A percentile compares a stretch with the other conserved stretches of the same genome.
phyloP scores from a whole-genome alignment of 148 eudicot genomes.

The Cornus controversa region DNA sequence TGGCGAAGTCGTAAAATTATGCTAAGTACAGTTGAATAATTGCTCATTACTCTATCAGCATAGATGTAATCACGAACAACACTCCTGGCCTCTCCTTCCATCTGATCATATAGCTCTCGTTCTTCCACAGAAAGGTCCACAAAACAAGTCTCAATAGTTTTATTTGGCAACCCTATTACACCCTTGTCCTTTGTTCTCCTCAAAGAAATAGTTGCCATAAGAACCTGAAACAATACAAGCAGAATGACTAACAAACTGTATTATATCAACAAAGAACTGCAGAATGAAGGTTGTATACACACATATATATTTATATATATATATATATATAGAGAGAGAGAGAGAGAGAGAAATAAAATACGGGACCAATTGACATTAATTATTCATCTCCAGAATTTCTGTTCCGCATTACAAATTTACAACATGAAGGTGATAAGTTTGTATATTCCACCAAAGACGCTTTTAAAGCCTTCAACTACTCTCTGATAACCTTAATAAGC shows the following conservation, averaged over 20 bases:
- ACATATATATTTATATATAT: neutral
- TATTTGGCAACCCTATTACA: conserved; percentile 65
- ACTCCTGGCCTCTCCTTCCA: conserved; percentile 82
- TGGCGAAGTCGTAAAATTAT: conserved; percentile 90
- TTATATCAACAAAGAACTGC: neutral
- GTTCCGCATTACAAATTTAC: neutral
- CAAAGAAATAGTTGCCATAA: conserved; percentile 83
- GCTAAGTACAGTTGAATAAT: conserved; percentile 72
- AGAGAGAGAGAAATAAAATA: neutral
- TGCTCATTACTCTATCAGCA: conserved; percentile 48
- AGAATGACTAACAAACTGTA: neutral
- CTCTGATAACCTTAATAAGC: too few species aligned
- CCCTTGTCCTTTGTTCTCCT: conserved; percentile 87
- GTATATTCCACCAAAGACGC: neutral
- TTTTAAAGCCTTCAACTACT: neutral
- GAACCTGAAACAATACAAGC: conserved; percentile 39
- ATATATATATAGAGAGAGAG: neutral
- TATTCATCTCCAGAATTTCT: neutral
- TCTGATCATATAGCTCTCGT: conserved; percentile 76
- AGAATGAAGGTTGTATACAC: too few species aligned
- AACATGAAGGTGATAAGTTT: neutral
- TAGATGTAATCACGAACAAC: conserved; percentile 56
- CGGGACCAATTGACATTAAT: neutral
- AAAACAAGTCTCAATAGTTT: conserved; percentile 56
- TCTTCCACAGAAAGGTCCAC: conserved; percentile 80